phyloP scores from a whole-genome alignment of 169 alveolate genomes.

The Cryptosporidium baileyi region DNA sequence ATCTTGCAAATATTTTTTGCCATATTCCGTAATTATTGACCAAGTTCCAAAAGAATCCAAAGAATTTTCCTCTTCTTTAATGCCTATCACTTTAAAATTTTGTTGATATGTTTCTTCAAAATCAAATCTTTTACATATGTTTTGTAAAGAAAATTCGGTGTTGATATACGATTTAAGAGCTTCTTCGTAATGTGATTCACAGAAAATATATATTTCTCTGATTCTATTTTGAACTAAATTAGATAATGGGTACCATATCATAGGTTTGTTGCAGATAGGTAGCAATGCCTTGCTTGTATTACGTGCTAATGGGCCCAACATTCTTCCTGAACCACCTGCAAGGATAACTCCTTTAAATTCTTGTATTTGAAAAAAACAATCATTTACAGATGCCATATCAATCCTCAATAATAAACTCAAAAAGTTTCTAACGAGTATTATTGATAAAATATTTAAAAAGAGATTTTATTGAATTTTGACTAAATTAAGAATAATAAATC shows the following conservation, averaged over 20 bases:
- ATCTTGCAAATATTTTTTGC: not conserved
- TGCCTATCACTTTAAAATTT: conserved; percentile 24
- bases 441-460: not conserved
- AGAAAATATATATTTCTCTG: conserved; percentile 37
- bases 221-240: conserved; percentile 24
- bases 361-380: conserved; percentile 6
- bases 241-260: conserved; percentile 70
- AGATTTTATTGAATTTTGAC: too few relatives aligned
- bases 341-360: conserved; percentile 71
- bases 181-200: not conserved
- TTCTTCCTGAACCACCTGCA: conserved; percentile 75
- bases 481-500: too few relatives aligned
- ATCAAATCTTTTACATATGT: not conserved
- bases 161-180: not conserved
- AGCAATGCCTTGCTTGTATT: conserved; percentile 61
- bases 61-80: conserved; percentile 18
- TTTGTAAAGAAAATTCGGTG: conserved; percentile 1
- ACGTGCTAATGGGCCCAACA: conserved; percentile 67
- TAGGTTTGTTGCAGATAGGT: conserved; percentile 73
- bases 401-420: too few relatives aligned
- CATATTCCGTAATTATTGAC: conserved; percentile 10
- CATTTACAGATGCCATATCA: conserved; percentile 21
- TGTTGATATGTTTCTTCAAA: conserved; percentile 4
- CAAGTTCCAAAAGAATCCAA: conserved; percentile 40
- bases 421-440: not conserved